These are phyloP conservation scores for Acmispon strigosus DNA, from an alignment of 306 rosid genomes.

Conservation along the genomic window DNA sequence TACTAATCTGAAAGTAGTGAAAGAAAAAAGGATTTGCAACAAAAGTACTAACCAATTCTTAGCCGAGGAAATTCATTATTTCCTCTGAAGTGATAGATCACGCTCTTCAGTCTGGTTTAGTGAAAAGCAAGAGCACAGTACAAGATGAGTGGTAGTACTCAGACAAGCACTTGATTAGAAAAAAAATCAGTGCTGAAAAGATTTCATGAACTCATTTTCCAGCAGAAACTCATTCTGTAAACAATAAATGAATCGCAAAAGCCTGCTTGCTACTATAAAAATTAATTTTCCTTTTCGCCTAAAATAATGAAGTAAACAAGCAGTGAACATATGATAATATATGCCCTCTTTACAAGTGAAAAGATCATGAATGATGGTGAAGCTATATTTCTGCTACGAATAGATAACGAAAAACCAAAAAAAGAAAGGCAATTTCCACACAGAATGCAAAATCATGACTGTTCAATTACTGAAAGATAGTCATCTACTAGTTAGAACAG, in stretches of 20 bases:
- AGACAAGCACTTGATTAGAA: slow-evolving; percentile 15
- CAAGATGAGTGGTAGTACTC: not conserved
- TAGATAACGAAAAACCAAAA: not conserved
- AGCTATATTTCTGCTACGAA: not conserved
- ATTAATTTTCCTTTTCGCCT: not conserved
- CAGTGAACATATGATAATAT: slow-evolving; percentile 7
- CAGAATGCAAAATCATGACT: not conserved
- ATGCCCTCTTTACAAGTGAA: not conserved
- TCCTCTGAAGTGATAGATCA: slow-evolving; percentile 69
- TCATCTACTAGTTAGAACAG: slow-evolving; percentile 14
- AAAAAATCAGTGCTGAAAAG: slow-evolving; percentile 8
- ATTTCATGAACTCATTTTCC: slow-evolving; percentile 20
- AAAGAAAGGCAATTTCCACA: not conserved
- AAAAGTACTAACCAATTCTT: slow-evolving; percentile 66
- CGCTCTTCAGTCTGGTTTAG: slow-evolving; percentile 72
- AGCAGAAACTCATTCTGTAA: slow-evolving; percentile 1
- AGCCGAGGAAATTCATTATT: slow-evolving; percentile 76
- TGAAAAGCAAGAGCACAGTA: slow-evolving; percentile 13
- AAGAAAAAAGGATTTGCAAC: not conserved
- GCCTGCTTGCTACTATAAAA: not conserved
- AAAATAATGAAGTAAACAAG: not conserved
- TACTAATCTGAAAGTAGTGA: not conserved
- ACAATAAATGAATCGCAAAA: slow-evolving; percentile 12
- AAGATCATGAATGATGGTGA: not conserved
- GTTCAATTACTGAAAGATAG: not conserved